phyloP scores from a whole-genome alignment of 192 early-diverging fungal species.

The Entrophospora sp. region DNA sequence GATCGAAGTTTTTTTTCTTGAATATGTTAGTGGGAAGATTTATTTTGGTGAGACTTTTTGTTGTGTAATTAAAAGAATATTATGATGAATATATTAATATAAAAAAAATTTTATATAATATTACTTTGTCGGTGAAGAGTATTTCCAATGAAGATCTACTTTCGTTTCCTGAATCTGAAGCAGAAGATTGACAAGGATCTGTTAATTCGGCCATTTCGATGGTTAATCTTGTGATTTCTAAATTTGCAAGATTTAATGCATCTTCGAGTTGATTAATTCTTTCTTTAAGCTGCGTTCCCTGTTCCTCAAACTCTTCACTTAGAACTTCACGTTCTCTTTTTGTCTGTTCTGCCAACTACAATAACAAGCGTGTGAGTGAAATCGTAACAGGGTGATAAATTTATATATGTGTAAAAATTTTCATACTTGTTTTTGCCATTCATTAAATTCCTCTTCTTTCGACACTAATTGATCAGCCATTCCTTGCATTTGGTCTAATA shows the following conservation, averaged over 20 bases:
- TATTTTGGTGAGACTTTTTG: not conserved
- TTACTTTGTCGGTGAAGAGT: not conserved
- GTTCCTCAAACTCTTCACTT: slow-evolving; percentile 4
- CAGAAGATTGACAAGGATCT: not conserved
- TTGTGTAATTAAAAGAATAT: not conserved
- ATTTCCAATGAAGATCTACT: slow-evolving; percentile 4
- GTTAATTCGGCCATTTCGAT: slow-evolving; percentile 1
- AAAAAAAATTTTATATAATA: not conserved
- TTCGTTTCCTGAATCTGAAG: not conserved
- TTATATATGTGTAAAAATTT: not conserved
- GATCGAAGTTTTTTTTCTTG: not conserved
- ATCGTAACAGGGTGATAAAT: not conserved
- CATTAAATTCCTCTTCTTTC: slow-evolving; percentile 13
- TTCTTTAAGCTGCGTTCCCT: not conserved
- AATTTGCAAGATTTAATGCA: slow-evolving; percentile 12
- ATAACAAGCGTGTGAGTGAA: not conserved
- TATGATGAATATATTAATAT: no score
- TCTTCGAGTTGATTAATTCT: slow-evolving; percentile 18
- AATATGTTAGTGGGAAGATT: not conserved
- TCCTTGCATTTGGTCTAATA: slow-evolving; percentile 17
- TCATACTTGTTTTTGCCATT: slow-evolving; percentile 11
- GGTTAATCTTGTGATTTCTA: slow-evolving; percentile 20
- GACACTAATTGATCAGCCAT: slow-evolving; percentile 12
- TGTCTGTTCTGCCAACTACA: slow-evolving; percentile 8
- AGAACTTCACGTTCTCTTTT: slow-evolving; percentile 4